Base-by-base conservation (phyloP, 108 stramenopile genomes). In the Mayamaea pseudoterrestris region DNA sequence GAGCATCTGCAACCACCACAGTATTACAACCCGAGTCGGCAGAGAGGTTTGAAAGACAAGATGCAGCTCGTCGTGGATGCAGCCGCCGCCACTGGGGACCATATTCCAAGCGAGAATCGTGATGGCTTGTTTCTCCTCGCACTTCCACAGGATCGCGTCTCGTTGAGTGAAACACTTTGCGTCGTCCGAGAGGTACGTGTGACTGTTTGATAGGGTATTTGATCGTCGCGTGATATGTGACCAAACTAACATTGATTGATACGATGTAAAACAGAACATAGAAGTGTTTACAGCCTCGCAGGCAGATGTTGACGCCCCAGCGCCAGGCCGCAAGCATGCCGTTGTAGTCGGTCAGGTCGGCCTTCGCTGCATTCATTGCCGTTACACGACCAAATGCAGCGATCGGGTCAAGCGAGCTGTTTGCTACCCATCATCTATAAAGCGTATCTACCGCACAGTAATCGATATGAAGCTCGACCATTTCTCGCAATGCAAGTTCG, bases 391-490 rank as follows among this genome's bases (percentile, higher is more conserved):
- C 9, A 37, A 60, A 29, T 62, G 57, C 28, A 75, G 73, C 27
- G 83, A 84, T 44, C 70, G 84, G 9, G 80, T 91, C n/a, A 91
- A 91, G 61, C 65, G 90, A 6, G 90, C 90, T 4, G 80, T 80
- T 7, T 91, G 90, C 58, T 91, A 83, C 35, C 90, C 90, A 39
- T 87, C 90, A 1, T 78, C 78, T 3, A 80, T 83, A 50, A 76
- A 79, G 35, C 68, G 90, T 3, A 91, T 91, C 36, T 91, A 91
- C 71, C 66, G 89, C 0, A 80, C 90, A 13, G 80, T 91, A n/a
- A 91, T 87, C 52, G 90, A 91, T 30, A 91, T 91, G 90, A 91
- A 91, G 51, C 62, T 91, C 4, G 90, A 91, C 53, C 90, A 91
- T 61, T 87, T 91, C 50, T 61, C 62, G 35, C 65, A 61, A 17